Conservation (phyloP, 768 basidiomycete genomes). For the Lactarius hengduanensis region DNA sequence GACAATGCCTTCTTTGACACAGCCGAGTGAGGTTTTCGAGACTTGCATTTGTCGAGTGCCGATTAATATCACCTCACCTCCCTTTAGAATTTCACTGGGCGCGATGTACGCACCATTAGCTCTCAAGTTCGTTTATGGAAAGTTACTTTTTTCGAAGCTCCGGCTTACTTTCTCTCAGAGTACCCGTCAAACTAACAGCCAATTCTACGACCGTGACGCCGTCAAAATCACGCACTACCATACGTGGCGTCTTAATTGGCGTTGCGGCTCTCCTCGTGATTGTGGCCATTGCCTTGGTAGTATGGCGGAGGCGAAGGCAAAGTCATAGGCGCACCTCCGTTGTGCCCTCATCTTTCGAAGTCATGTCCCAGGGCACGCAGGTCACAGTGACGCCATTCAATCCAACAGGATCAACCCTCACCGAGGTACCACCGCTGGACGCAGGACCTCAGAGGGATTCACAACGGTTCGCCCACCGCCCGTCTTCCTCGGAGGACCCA, state of each 20-base stretch:
- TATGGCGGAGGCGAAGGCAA: slow-evolving; percentile 12
- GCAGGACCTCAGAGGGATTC: not conserved
- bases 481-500: not conserved
- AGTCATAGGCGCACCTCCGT: not conserved
- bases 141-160: not conserved
- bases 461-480: not conserved
- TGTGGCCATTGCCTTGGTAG: not conserved
- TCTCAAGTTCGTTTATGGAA: slow-evolving; percentile 21
- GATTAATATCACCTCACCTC: not conserved
- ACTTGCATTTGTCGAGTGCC: not conserved
- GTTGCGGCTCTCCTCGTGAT: slow-evolving; percentile 4
- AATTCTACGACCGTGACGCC: not conserved
- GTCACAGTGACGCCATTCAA: slow-evolving; percentile 8
- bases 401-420: not conserved
- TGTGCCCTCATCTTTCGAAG: not conserved
- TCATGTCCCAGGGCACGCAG: not conserved
- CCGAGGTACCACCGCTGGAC: not conserved
- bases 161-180: not conserved
- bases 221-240: slow-evolving; percentile 8
- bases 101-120: slow-evolving; percentile 31
- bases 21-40: slow-evolving; percentile 7
- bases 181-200: not conserved
- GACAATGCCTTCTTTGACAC: not conserved
- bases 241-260: slow-evolving; percentile 12
- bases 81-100: slow-evolving; percentile 28